Evolutionary conservation across 257 asterid genomes (phyloP).

Genomic region (Nicotiana obtusifolia): DNA sequence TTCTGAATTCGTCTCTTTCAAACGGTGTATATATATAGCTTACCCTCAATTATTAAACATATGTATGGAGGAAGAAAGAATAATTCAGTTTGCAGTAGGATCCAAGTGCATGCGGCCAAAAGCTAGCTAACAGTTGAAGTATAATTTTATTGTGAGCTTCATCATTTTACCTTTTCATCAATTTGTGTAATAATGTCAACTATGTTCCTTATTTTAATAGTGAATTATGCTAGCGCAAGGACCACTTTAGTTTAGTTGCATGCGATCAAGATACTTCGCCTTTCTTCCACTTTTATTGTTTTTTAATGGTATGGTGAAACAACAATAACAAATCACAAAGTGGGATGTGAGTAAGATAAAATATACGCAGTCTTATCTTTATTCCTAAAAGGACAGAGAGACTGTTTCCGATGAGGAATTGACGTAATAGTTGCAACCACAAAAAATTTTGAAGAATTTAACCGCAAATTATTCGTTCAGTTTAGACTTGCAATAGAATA

Average conservation of each 20-base stretch:
- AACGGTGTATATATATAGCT: too few species aligned
- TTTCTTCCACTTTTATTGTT: too few species aligned
- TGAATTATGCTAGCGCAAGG: too few species aligned
- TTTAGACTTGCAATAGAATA: neutral
- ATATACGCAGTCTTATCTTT: too few species aligned
- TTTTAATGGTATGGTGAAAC: neutral
- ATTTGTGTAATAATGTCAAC: neutral
- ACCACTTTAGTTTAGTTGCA: neutral
- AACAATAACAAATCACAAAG: too few species aligned
- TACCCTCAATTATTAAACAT: neutral
- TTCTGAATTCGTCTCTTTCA: too few species aligned
- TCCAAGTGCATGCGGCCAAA: slow-evolving; percentile 69
- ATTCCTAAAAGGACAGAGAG: too few species aligned
- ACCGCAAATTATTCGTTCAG: neutral
- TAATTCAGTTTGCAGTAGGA: slow-evolving; percentile 41
- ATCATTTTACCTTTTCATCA: neutral
- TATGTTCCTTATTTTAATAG: neutral
- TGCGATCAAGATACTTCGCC: neutral
- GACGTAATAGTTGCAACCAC: too few species aligned
- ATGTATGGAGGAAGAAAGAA: slow-evolving; percentile 26
- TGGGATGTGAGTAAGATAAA: too few species aligned
- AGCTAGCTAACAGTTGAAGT: slow-evolving; percentile 29
- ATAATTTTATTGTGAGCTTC: neutral
- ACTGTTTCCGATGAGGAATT: too few species aligned
- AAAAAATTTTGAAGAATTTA: neutral